Base-by-base conservation (phyloP, 2,329 filamentous ascomycete genomes). In the Didymella segeticola region DNA sequence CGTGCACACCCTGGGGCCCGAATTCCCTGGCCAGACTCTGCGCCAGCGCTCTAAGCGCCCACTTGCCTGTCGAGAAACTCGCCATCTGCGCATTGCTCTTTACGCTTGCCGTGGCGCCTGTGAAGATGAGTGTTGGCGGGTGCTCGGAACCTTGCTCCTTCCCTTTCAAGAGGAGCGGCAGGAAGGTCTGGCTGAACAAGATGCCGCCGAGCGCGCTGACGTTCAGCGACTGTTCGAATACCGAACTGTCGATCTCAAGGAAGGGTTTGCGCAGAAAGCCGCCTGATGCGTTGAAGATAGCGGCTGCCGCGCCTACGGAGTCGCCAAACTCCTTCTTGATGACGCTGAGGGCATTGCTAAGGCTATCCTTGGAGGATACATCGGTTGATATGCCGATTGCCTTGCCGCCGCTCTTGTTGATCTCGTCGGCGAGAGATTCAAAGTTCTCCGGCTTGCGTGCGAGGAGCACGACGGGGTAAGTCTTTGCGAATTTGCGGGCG, bases 1-100 rank as follows among this genome's bases (percentile, higher is more conserved):
- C 88, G 72, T 96, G 92, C 1, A 96, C 83, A 2, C 92, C 92
- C 72, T 90, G 81, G 0, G 92, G 91, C 0, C 89, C 90, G 73
- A 95, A 96, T 72, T 96, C 92, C 51, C 89, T 83, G 0, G 91
- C 89, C 22, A 96, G 79, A 27, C 85, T 89, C 74, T 93, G 90
- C 0, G 83, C 82, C 43, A 96, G 76, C 0, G 88, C 90, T 26
- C 92, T 82, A 63, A 89, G 78, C 4, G 90, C 91, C 71, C 91
- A 96, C 72, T 96, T 96, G 23, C 88, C 89, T 2, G 86, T 84
- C 0, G 91, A 88, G 68, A 96, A 96, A 7, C 83, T 77, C 1
- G 86, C 79, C 72, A 91, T 89, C 11, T 79, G 78, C 0, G 90
- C 86, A 10, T 86, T 88, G 4, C 89, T 89, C 65, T 87, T 89